Base-by-base conservation (phyloP, 768 basidiomycete species). In the Boletus bicolor region DNA sequence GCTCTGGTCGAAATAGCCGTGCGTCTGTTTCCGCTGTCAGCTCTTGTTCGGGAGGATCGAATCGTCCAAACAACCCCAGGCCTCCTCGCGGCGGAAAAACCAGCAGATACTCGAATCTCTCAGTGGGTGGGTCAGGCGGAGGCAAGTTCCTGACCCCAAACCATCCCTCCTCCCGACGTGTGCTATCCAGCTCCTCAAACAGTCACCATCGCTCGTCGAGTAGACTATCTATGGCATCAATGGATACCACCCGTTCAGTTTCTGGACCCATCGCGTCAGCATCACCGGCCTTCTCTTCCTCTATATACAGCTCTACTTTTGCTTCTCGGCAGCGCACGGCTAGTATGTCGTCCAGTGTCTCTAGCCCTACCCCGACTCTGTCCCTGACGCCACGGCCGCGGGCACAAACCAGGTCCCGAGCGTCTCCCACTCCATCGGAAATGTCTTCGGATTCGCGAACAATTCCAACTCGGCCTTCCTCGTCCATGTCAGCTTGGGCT, bases 241-340 rank as follows among this genome's bases (percentile, higher is more conserved):
- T 71, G 36, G 70, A 76, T 28, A 81, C 84, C 2, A 75, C 67
- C 51, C 82, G 91, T 51, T 87, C 89, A 15, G 82, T 85, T 17
- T 91, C 91, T 21, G 89, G 89, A 28, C 84, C 88, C 10, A 70
- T 81, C 54, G 68, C 68, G 39, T 61, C 76, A n/a, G 73, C 79
- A 19, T 65, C 75, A 28, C 59, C 68, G 37, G 38, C 55, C 32
- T 55, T 72, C 32, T 68, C 68, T 21, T 63, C 72, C 14, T 69
- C 73, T 19, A 49, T 89, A 19, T 78, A 80, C 57, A 75, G 76
- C 32, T 79, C 91, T 5, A 93, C 91, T 8, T 90, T 85, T 68
- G 80, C 91, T 34, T 93, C 91, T n/a, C 82, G 91, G 32, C 91
- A 93, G 64, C 81, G 91, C 21, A 91, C 90, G 21, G 72, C 78